Conservation (phyloP, 2,329 filamentous ascomycete species). For the Pseudogymnoascus sp. region DNA sequence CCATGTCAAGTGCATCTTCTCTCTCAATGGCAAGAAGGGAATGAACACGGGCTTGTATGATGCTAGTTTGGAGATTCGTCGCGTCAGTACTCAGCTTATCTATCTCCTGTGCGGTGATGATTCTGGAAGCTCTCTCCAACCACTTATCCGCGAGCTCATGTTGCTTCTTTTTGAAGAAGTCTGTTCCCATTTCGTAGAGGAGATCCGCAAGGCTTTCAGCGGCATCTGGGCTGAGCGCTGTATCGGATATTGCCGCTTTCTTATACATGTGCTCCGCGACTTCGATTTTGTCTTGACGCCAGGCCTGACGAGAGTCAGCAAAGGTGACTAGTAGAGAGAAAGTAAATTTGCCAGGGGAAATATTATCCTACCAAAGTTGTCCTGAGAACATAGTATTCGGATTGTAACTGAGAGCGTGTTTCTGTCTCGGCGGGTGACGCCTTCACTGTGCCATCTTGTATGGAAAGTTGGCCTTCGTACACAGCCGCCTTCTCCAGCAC, state of each 20-base stretch:
- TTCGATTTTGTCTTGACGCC: slow-evolving; percentile 65
- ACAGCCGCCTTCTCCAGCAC: slow-evolving; percentile 58
- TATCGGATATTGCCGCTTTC: slow-evolving; percentile 43
- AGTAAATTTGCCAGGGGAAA: background rate
- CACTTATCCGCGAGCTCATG: slow-evolving; percentile 57
- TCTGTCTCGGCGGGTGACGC: slow-evolving; percentile 20
- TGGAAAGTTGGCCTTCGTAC: slow-evolving; percentile 33
- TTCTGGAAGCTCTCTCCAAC: slow-evolving; percentile 60
- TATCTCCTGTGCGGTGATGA: slow-evolving; percentile 49
- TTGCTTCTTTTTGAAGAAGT: slow-evolving; percentile 45
- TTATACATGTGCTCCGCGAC: slow-evolving; percentile 72
- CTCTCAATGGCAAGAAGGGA: slow-evolving; percentile 44
- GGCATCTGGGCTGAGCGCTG: slow-evolving; percentile 39
- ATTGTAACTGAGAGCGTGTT: slow-evolving; percentile 24
- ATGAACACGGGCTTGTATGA: slow-evolving; percentile 58
- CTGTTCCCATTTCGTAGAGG: slow-evolving; percentile 65
- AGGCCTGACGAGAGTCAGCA: slow-evolving; percentile 48
- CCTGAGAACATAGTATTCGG: slow-evolving; percentile 29
- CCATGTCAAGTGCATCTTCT: slow-evolving; percentile 40
- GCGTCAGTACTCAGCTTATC: slow-evolving; percentile 52
- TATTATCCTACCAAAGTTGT: slow-evolving; percentile 47
- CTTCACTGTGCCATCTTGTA: slow-evolving; percentile 28
- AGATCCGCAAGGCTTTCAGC: slow-evolving; percentile 59
- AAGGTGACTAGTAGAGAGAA: background rate
- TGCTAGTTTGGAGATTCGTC: slow-evolving; percentile 56